Evolutionary conservation across 2,329 filamentous ascomycete genomes (phyloP).

Genomic region (Colletotrichum falcatum): DNA sequence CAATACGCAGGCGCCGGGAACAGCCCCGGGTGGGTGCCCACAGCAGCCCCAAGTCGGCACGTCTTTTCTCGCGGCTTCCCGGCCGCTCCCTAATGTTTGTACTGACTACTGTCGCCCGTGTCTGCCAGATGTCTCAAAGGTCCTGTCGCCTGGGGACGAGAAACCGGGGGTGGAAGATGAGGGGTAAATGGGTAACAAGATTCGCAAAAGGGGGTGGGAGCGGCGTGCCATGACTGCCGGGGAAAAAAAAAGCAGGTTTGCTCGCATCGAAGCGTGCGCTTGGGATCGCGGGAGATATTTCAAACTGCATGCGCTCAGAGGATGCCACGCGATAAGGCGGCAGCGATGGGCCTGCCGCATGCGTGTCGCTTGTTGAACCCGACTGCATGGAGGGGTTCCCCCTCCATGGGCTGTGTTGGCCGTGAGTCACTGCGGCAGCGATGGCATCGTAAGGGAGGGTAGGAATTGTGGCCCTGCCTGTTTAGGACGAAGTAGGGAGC

Average conservation of each 20-base stretch:
- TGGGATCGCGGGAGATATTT: conserved; percentile 30
- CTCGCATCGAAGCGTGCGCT: conserved; percentile 9
- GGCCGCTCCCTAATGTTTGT: neutral
- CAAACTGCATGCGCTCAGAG: conserved; percentile 15
- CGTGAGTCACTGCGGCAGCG: conserved; percentile 35
- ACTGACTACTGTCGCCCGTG: neutral
- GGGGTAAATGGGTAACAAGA: neutral
- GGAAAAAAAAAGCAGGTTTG: conserved; percentile 14
- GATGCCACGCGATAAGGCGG: conserved; percentile 40
- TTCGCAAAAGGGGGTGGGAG: neutral
- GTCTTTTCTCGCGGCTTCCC: conserved; percentile 17
- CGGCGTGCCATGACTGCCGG: neutral
- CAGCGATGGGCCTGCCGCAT: conserved; percentile 18
- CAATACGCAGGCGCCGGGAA: conserved; percentile 31
- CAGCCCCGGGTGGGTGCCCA: conserved; percentile 19
- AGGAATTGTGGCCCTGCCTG: neutral
- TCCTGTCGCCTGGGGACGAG: conserved; percentile 9
- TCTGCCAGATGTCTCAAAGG: conserved; percentile 3
- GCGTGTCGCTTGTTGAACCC: conserved; percentile 36
- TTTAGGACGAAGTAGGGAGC: conserved; percentile 30
- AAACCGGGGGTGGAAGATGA: conserved; percentile 23
- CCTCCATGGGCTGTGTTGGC: conserved; percentile 32
- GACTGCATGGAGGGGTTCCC: conserved; percentile 22
- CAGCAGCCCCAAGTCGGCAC: neutral
- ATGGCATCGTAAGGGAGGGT: conserved; percentile 28